phyloP scores from a whole-genome alignment of 2,329 filamentous ascomycete species.

The Knoxdaviesia proteae region DNA sequence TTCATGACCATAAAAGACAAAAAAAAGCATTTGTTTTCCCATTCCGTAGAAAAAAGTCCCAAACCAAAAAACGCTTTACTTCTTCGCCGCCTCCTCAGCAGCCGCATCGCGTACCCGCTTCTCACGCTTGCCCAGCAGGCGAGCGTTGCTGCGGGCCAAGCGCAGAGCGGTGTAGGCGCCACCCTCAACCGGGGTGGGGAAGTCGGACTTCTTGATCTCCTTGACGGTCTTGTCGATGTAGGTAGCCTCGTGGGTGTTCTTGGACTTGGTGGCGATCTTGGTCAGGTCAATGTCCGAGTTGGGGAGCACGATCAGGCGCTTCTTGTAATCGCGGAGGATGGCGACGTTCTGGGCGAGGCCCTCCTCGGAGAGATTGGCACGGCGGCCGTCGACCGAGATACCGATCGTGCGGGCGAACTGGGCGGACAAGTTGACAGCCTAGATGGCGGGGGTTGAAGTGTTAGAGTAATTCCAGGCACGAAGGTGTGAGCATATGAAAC shows the following conservation, averaged over 20 bases:
- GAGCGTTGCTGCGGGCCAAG: slow-evolving; percentile 62
- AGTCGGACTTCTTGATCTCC: slow-evolving; percentile 64
- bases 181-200: slow-evolving; percentile 57
- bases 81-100: slow-evolving; percentile 68
- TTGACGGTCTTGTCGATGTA: slow-evolving; percentile 52
- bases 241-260: slow-evolving; percentile 34
- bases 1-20: neutral
- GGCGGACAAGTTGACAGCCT: slow-evolving; percentile 92
- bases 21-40: slow-evolving; percentile 1
- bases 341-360: slow-evolving; percentile 84
- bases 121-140: slow-evolving; percentile 66
- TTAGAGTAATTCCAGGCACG: too few species aligned
- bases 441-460: slow-evolving; percentile 1
- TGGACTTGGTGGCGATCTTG: slow-evolving; percentile 35
- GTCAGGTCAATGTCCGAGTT: slow-evolving; percentile 54
- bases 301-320: slow-evolving; percentile 92
- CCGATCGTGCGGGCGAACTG: slow-evolving; percentile 90
- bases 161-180: slow-evolving; percentile 77
- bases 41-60: slow-evolving; percentile 2
- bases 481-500: too few species aligned
- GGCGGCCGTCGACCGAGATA: slow-evolving; percentile 90
- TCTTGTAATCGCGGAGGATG: slow-evolving; percentile 94
- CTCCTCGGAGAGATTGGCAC: slow-evolving; percentile 94
- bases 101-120: slow-evolving; percentile 83
- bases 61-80: slow-evolving; percentile 33